A percentile compares a stretch with the other conserved stretches of the same genome.
Evolutionary conservation across 345 rosid species (phyloP).

Genomic region (Citrus glauca): DNA sequence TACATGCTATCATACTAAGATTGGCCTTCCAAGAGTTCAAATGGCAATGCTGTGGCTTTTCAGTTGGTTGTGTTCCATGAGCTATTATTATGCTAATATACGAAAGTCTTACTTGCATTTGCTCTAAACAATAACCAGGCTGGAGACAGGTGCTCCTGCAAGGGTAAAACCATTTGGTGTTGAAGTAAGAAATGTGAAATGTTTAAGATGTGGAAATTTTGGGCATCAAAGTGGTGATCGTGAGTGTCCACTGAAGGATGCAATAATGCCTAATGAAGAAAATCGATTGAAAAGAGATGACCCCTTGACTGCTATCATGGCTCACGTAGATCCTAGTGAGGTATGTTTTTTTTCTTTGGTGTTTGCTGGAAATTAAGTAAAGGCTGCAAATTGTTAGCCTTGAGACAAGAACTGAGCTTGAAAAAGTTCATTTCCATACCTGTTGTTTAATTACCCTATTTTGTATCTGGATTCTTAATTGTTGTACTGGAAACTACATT

Average conservation of each 20-base stretch:
- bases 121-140: conserved; percentile 36
- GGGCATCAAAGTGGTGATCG: conserved; percentile 99
- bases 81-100: background rate
- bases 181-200: conserved; percentile 88
- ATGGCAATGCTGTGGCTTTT: background rate
- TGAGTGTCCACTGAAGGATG: conserved; percentile 96
- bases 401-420: background rate
- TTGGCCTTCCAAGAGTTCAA: background rate
- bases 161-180: conserved; percentile 89
- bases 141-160: conserved; percentile 83
- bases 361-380: background rate
- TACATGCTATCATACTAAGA: background rate
- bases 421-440: background rate
- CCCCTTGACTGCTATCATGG: conserved; percentile 84
- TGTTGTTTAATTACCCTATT: background rate
- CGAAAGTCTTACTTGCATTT: background rate
- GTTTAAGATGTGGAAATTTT: conserved; percentile 81
- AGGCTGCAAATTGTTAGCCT: background rate
- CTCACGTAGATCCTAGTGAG: conserved; percentile 79
- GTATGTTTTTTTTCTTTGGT: conserved; percentile 30
- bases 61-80: background rate
- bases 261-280: conserved; percentile 93
- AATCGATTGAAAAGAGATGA: conserved; percentile 89
- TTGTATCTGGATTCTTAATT: background rate
- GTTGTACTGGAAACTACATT: background rate